A percentile compares a stretch with the other conserved stretches of the same genome.
Evolutionary conservation across 768 basidiomycete genomes (phyloP).

Genomic region (Scleroderma citrinum): DNA sequence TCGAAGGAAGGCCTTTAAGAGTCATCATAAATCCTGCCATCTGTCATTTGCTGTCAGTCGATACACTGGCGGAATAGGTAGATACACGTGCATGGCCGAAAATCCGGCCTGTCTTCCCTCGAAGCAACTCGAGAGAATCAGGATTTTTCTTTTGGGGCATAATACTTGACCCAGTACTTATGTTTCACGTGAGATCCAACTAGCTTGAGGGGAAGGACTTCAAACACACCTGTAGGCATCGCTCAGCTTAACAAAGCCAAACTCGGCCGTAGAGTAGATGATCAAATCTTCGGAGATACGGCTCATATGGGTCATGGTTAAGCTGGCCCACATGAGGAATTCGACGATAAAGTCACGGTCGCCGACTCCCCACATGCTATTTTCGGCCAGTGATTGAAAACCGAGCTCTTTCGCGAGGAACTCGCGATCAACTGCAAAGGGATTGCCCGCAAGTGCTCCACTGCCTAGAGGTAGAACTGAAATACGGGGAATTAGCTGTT

Average conservation of each 20-base stretch:
- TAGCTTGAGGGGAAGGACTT: background rate
- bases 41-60: conserved; percentile 32
- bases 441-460: conserved; percentile 94
- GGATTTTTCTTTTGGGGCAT: conserved; percentile 99
- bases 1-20: conserved; percentile 93
- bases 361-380: conserved; percentile 94
- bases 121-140: conserved; percentile 89
- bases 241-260: conserved; percentile 92
- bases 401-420: conserved; percentile 88
- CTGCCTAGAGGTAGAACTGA: conserved; percentile 92
- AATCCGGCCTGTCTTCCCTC: conserved; percentile 91
- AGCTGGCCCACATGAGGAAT: conserved; percentile 93
- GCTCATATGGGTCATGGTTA: conserved; percentile 91
- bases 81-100: conserved; percentile 72
- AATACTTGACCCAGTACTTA: conserved; percentile 94
- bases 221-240: conserved; percentile 89
- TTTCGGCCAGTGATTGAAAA: conserved; percentile 84
- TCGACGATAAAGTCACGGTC: conserved; percentile 98
- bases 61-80: background rate
- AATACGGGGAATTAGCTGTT: conserved; percentile 80
- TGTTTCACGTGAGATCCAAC: background rate
- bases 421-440: conserved; percentile 89
- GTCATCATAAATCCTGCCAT: conserved; percentile 99
- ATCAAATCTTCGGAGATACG: conserved; percentile 95
- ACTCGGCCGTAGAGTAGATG: conserved; percentile 95